phyloP scores from a whole-genome alignment of 768 basidiomycete species.

The Lactifluus piperatus region DNA sequence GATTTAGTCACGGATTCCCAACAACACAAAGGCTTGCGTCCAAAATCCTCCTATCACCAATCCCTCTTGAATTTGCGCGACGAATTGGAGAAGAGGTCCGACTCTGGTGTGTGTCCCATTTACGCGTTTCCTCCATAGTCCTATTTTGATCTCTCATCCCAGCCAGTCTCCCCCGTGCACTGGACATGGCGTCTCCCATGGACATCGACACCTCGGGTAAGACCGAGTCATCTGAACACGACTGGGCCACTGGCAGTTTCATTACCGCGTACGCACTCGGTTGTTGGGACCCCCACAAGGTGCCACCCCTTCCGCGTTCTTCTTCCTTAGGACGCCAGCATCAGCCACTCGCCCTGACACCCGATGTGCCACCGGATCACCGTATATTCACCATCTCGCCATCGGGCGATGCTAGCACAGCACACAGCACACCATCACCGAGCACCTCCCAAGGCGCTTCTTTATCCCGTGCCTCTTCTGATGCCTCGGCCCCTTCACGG shows the following conservation, averaged over 20 bases:
- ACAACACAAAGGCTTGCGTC: constrained; percentile 7
- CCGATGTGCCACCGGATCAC: not conserved
- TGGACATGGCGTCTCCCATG: constrained; percentile 24
- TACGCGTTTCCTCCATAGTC: not conserved
- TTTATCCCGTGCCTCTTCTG: not conserved
- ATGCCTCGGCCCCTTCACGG: not conserved
- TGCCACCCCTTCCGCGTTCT: constrained; percentile 48
- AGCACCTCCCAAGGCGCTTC: not conserved
- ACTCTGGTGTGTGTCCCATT: constrained; percentile 13
- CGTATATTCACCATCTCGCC: constrained; percentile 1
- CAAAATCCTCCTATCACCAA: constrained; percentile 15
- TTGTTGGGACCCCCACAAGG: constrained; percentile 70
- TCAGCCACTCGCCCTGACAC: not conserved
- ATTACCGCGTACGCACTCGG: constrained; percentile 69
- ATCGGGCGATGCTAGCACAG: not conserved
- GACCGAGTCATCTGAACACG: constrained; percentile 30
- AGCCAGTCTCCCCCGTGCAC: constrained; percentile 17
- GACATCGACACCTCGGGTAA: constrained; percentile 17
- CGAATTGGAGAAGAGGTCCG: constrained; percentile 8
- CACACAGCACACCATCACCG: not conserved
- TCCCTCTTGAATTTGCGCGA: constrained; percentile 18
- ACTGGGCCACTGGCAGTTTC: constrained; percentile 77
- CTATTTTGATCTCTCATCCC: not conserved
- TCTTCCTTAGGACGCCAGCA: constrained; percentile 21
- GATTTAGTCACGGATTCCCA: constrained; percentile 5